Evolutionary conservation across 176 grass and related monocot species (phyloP).

Genomic region (Juncus effusus): DNA sequence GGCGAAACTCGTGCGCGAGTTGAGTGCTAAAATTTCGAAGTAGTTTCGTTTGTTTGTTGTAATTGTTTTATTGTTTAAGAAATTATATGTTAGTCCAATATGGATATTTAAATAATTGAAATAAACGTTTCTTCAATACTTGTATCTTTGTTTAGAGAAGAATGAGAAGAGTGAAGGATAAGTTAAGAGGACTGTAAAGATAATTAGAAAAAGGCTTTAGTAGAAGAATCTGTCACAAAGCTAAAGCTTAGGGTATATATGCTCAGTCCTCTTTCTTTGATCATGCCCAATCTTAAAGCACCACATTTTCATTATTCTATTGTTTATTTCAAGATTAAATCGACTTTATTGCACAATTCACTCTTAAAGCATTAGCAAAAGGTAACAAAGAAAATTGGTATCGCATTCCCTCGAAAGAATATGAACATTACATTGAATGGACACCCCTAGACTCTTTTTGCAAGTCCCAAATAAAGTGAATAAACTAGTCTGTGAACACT

Average conservation of each 20-base stretch:
- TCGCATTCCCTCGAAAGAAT: conserved; percentile 15
- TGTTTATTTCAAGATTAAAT: not conserved
- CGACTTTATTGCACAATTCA: not conserved
- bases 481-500: not conserved
- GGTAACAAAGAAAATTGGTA: not conserved
- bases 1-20: conserved; percentile 85
- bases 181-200: conserved; percentile 15
- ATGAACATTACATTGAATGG: conserved; percentile 23
- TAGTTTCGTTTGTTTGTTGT: conserved; percentile 27
- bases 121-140: not conserved
- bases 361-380: conserved; percentile 12
- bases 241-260: conserved; percentile 28
- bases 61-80: too few species aligned
- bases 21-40: conserved; percentile 94
- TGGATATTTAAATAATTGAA: too few species aligned
- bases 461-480: conserved; percentile 10
- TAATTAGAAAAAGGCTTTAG: not conserved
- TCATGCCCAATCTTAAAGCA: conserved; percentile 15
- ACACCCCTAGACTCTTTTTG: not conserved
- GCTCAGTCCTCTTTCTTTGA: conserved; percentile 21
- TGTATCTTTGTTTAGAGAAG: conserved; percentile 1
- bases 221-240: conserved; percentile 15
- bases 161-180: conserved; percentile 11
- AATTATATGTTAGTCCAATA: too few species aligned
- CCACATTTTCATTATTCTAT: conserved; percentile 12